These are phyloP conservation scores for Apophysomyces variabilis DNA, from an alignment of 371 early-diverging fungal genomes.

Conservation along the genomic window DNA sequence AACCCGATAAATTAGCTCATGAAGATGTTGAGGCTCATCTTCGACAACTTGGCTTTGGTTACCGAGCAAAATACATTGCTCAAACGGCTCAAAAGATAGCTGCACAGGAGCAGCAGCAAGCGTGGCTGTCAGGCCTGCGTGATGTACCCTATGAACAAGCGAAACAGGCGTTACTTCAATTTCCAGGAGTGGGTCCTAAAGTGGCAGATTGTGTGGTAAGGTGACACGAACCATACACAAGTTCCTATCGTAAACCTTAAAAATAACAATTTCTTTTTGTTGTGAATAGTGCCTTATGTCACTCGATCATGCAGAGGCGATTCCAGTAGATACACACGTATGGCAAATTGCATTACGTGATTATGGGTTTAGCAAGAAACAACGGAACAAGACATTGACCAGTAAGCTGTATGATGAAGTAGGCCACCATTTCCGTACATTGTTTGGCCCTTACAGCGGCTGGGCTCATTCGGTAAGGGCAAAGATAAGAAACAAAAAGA, in stretches of 20 bases:
- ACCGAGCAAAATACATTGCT: constrained; percentile 90
- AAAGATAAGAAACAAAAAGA: neutral
- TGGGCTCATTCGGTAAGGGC: constrained; percentile 89
- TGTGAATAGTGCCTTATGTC: constrained; percentile 72
- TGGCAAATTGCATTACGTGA: constrained; percentile 87
- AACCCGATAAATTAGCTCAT: constrained; percentile 52
- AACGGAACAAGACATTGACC: constrained; percentile 66
- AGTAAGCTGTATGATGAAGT: constrained; percentile 71
- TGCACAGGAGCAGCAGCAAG: constrained; percentile 45
- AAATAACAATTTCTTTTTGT: no score
- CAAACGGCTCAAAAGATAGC: constrained; percentile 65
- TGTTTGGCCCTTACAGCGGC: constrained; percentile 89
- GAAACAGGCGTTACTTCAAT: constrained; percentile 60
- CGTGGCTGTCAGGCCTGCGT: constrained; percentile 70
- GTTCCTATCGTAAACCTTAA: no score
- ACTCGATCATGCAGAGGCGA: constrained; percentile 77
- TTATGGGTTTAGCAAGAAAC: constrained; percentile 64
- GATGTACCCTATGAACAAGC: constrained; percentile 60
- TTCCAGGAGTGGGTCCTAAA: constrained; percentile 89
- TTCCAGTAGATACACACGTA: constrained; percentile 97
- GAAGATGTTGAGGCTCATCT: constrained; percentile 70
- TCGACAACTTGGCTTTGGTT: constrained; percentile 89
- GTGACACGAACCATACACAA: neutral
- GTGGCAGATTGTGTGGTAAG: constrained; percentile 97
- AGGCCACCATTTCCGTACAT: constrained; percentile 69